Base-by-base conservation (phyloP, 345 rosid species). In the Psidium guajava region DNA sequence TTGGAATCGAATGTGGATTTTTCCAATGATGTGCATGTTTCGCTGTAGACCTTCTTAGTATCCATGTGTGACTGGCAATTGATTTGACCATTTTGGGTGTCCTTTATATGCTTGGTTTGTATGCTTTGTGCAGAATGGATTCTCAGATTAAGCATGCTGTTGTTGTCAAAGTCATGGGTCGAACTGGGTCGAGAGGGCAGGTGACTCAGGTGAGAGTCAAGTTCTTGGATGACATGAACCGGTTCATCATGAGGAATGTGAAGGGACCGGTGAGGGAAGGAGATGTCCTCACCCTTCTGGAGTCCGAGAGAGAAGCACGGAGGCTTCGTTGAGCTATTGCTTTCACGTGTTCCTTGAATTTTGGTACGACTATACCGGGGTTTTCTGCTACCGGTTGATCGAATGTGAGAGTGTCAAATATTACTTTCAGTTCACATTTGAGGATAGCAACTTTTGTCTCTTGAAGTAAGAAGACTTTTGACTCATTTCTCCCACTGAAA, bases 181-280 rank as follows among this genome's bases (percentile, higher is more conserved):
- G 98, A 69, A 95, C 98, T 1, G 98, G 98, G 24, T 94, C 97
- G 1, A 91, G 98, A 82, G 98, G 98, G 42, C 98, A 95, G 87
- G 98, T 94, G 83, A 95, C 98, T 81, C 96, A 94, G 86, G 98
- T 95, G 47, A 88, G 98, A 85, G 97, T 94, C n/a, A 95, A 93
- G 93, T 94, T 95, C 82, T 80, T 91, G 54, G 94, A 92, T 54
- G 92, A 92, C 82, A 92, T 86, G 86, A 91, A 92, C 86, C 92
- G 95, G 1, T 91, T 86, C 86, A 93, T 95, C 88, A 95, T 93
- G 96, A 91, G 98, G 90, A 95, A 95, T 24, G 96, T 92, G 50
- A 93, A 95, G 91, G 98, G 98, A 87, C 96, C 98, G 1, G 93
- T 93, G 24, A 94, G 98, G 84, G 96, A 94, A 87, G 98, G 96